These are phyloP conservation scores for Pythium folliculosum DNA, from an alignment of 352 stramenopile species.

Conservation along the genomic window DNA sequence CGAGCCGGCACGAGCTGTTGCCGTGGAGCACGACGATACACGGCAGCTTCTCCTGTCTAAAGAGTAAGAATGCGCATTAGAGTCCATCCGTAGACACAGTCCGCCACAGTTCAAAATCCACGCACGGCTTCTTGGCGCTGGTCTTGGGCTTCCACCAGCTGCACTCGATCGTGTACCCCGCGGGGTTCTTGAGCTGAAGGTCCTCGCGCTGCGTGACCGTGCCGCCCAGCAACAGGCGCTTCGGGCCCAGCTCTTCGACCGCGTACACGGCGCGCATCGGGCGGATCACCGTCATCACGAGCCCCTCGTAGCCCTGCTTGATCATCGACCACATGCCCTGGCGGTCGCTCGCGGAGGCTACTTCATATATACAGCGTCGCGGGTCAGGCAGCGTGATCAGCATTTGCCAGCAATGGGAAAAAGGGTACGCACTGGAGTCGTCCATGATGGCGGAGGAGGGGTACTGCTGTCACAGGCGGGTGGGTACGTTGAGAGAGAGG, in stretches of 20 bases:
- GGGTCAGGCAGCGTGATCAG: too few relatives aligned
- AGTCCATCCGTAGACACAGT: too few relatives aligned
- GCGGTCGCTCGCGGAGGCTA: constrained; percentile 40
- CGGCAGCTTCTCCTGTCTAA: constrained; percentile 43
- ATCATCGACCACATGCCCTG: constrained; percentile 82
- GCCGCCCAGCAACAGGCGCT: constrained; percentile 51
- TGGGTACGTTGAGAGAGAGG: background rate
- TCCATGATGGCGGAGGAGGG: constrained; percentile 17
- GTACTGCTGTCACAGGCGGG: too few relatives aligned
- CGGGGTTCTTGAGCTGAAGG: constrained; percentile 74
- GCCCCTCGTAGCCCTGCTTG: constrained; percentile 81
- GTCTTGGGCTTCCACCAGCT: constrained; percentile 82
- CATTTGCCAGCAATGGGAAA: background rate
- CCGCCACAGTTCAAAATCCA: background rate
- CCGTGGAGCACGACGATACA: constrained; percentile 85
- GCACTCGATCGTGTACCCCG: constrained; percentile 77
- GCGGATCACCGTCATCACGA: constrained; percentile 82
- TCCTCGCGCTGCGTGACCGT: constrained; percentile 69
- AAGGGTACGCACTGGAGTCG: constrained; percentile 26
- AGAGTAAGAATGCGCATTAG: too few relatives aligned
- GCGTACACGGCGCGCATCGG: constrained; percentile 67
- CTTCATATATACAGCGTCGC: background rate
- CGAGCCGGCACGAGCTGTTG: constrained; percentile 80
- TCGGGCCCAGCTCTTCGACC: constrained; percentile 64
- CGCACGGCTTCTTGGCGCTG: constrained; percentile 30